Conservation (phyloP, 306 rosid species). For the Dalbergia oliveri region DNA sequence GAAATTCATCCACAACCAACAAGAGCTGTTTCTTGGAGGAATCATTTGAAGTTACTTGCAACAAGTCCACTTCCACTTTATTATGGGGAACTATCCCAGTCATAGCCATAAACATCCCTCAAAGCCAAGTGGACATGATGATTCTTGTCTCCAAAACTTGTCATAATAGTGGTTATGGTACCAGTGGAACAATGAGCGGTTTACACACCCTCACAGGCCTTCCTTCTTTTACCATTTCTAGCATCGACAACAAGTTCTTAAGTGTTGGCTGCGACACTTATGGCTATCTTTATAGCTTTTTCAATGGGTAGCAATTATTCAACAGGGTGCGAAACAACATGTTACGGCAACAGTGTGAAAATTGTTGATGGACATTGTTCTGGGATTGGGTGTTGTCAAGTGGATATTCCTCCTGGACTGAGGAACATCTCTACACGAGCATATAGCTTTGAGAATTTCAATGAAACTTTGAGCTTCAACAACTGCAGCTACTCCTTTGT, state of each 20-base stretch:
- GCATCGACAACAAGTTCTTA: constrained; percentile 42
- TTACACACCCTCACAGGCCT: neutral
- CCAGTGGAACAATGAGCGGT: rapidly evolving
- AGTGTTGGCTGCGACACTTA: constrained; percentile 45
- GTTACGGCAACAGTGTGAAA: neutral
- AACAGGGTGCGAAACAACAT: constrained; percentile 15
- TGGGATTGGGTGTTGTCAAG: constrained; percentile 40
- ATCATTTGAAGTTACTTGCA: constrained; percentile 27
- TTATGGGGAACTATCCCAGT: neutral
- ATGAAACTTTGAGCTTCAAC: neutral
- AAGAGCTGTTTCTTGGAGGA: neutral
- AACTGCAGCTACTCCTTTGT: constrained; percentile 35
- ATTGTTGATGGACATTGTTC: neutral
- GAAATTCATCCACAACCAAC: neutral
- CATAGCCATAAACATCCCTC: constrained; percentile 1
- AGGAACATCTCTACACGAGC: neutral
- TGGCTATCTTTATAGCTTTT: neutral
- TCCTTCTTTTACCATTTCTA: constrained; percentile 25
- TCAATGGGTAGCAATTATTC: rapidly evolving
- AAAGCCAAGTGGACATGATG: constrained; percentile 4
- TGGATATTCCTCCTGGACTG: constrained; percentile 31
- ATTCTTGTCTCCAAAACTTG: neutral
- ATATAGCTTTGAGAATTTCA: neutral
- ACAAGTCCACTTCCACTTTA: neutral
- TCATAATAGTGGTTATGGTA: rapidly evolving